phyloP scores from a whole-genome alignment of 2,329 filamentous ascomycete species.

The Aureobasidium mangrovei region DNA sequence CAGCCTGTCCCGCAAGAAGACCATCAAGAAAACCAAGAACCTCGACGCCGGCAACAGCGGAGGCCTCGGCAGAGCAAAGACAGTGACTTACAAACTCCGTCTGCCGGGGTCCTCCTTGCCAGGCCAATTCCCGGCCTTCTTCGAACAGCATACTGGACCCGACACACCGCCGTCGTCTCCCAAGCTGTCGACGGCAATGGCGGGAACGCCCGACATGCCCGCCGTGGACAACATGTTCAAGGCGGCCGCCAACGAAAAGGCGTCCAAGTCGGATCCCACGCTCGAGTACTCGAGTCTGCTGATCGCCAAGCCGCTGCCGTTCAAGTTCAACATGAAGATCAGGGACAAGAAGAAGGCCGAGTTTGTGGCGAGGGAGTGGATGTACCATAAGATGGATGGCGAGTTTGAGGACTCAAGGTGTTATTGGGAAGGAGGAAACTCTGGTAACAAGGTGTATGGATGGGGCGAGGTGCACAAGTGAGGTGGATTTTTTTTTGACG shows the following conservation, averaged over 20 bases:
- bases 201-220: constrained; percentile 11
- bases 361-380: constrained; percentile 28
- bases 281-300: constrained; percentile 37
- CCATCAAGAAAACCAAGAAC: not conserved
- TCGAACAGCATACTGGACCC: constrained; percentile 3
- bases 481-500: not conserved
- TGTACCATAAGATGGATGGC: constrained; percentile 29
- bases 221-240: constrained; percentile 14
- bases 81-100: not conserved
- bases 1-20: not conserved
- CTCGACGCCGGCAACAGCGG: not conserved
- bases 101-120: not conserved
- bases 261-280: constrained; percentile 29
- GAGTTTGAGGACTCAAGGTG: constrained; percentile 30
- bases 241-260: not conserved
- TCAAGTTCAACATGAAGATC: constrained; percentile 34
- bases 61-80: constrained; percentile 2
- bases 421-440: constrained; percentile 30
- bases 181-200: not conserved
- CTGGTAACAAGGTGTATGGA: constrained; percentile 21
- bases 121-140: constrained; percentile 12
- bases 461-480: constrained; percentile 17
- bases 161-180: constrained; percentile 12
- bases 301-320: constrained; percentile 39
- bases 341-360: constrained; percentile 27